Evolutionary conservation across 73 alveolate species (phyloP).

Genomic region (Symbiodinium natans): DNA sequence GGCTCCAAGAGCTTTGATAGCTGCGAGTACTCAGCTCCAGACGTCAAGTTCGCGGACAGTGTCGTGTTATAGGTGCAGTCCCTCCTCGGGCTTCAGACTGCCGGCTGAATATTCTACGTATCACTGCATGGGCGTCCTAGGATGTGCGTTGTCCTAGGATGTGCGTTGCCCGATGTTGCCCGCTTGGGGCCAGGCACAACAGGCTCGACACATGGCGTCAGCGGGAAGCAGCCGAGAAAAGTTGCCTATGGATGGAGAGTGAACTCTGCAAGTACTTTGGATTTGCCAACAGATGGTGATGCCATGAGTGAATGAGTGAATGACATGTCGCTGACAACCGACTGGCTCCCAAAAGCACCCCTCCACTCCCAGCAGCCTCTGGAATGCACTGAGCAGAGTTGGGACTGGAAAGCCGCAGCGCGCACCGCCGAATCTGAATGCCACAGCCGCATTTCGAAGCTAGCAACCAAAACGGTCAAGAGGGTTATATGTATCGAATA

Average conservation of each 20-base stretch:
- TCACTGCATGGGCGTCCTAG: no score
- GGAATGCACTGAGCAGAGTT: slow-evolving; percentile 36
- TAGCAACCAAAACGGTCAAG: no score
- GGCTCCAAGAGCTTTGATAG: no score
- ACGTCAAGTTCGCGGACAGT: slow-evolving; percentile 42
- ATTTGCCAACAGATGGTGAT: no score
- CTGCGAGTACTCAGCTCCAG: not conserved
- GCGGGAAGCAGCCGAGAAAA: slow-evolving; percentile 32
- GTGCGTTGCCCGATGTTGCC: no score
- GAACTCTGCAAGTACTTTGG: no score
- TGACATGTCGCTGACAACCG: no score
- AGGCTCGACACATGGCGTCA: slow-evolving; percentile 64
- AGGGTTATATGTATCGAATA: no score
- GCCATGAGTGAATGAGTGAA: no score
- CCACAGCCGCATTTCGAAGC: no score
- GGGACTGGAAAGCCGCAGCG: slow-evolving; percentile 20
- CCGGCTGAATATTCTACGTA: not conserved
- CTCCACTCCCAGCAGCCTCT: slow-evolving; percentile 42
- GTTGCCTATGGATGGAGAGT: not conserved
- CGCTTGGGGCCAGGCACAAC: not conserved
- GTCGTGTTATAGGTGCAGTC: slow-evolving; percentile 62
- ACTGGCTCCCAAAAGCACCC: no score
- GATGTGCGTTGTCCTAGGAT: no score
- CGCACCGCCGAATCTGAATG: slow-evolving; percentile 37
- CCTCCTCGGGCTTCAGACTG: not conserved